A percentile compares a stretch with the other conserved stretches of the same genome.
phyloP scores from a whole-genome alignment of 192 early-diverging fungal species.

The Endogone sp. region DNA sequence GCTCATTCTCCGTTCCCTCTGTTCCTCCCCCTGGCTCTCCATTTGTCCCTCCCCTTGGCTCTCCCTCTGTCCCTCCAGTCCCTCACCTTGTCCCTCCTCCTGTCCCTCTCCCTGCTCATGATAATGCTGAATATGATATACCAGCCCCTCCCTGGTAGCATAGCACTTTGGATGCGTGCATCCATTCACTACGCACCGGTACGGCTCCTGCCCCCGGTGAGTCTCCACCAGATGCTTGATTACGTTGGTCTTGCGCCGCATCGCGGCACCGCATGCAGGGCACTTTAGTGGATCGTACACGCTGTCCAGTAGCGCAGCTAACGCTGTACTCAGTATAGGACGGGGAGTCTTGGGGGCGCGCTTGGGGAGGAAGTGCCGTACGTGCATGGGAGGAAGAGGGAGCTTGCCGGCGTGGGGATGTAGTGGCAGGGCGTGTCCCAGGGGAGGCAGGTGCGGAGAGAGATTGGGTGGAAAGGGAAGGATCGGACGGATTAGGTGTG shows the following conservation, averaged over 20 bases:
- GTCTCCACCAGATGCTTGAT: constrained; percentile 22
- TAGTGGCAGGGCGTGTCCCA: not conserved
- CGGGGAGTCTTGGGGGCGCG: constrained; percentile 1
- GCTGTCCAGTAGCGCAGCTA: constrained; percentile 11
- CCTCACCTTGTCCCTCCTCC: not conserved
- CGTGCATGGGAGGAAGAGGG: constrained; percentile 3
- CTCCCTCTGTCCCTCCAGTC: not conserved
- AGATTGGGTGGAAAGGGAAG: not conserved
- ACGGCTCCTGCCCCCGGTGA: constrained; percentile 22
- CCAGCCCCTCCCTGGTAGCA: constrained; percentile 30
- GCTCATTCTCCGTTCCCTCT: not conserved
- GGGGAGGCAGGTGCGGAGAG: not conserved
- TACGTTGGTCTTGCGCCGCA: constrained; percentile 27
- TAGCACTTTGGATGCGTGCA: constrained; percentile 26
- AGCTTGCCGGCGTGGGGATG: not conserved
- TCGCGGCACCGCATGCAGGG: constrained; percentile 15
- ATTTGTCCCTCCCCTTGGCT: not conserved
- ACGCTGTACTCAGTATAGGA: constrained; percentile 3
- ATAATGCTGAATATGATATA: constrained; percentile 27
- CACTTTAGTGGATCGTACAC: constrained; percentile 25
- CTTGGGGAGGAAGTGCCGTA: constrained; percentile 4
- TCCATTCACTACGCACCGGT: constrained; percentile 19
- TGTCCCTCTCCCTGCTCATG: constrained; percentile 13
- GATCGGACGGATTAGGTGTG: not conserved
- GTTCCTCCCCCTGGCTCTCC: not conserved